Base-by-base conservation (phyloP, 1,139 yeast species). In the Kodamaea sp. region DNA sequence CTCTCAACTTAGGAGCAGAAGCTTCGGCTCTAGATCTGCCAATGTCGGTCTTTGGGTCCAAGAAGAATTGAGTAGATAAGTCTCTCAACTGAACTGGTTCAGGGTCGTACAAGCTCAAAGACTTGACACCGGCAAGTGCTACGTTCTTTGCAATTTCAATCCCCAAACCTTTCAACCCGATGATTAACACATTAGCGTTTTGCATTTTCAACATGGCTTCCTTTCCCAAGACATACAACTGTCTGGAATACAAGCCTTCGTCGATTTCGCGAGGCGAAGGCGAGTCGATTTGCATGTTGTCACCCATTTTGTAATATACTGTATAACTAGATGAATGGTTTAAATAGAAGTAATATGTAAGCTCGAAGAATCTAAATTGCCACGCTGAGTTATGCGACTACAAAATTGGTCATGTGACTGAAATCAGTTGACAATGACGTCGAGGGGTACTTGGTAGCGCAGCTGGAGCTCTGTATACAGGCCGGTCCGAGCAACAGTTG, bases 151-250 rank as follows among this genome's bases (percentile, higher is more conserved):
- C 97, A 42, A 92, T 89, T 62, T 92, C 99, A 29, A 87, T 76
- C 49, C 99, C 99, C 31, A 92, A 70, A 24, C 98, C 98, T 55
- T 80, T 82, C 43, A 90, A 67, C 3, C 98, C 98, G 44, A 90
- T 78, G 36, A 92, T 73, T 34, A 92, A 75, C 13, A 92, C 96
- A 52, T 85, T 88, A 28, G 97, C 89, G 47, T 78, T 74, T 55
- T 92, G 96, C 97, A 92, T 87, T 61, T 88, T 86, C 53, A 90
- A 72, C 99, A 92, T 92, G 35, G 99, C 99, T 50, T 92, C 98
- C 54, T 87, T 86, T 39, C 97, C 97, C 50, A 89, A 66, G 37
- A 89, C 97, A 51, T 89, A 88, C 60, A 92, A 76, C 66, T 92
- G 98, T 61, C 98, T 88, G 31, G 97, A 89, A 72, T 92, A 92